Base-by-base conservation (phyloP, 2,329 filamentous ascomycete species). In the Scedosporium boydii region DNA sequence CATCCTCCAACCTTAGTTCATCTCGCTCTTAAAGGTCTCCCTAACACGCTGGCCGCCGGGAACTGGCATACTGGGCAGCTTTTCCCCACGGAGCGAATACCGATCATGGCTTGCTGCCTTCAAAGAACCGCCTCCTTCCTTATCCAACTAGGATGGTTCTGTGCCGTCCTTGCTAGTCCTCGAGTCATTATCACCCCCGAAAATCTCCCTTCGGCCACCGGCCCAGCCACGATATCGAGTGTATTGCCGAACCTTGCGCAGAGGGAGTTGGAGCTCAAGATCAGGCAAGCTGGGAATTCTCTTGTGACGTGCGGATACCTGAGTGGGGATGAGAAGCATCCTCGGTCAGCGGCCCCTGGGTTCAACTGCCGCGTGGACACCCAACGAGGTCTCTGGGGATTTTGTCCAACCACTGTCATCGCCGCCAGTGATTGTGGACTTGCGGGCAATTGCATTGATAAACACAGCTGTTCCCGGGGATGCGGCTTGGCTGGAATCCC, bases 371-470 rank as follows among this genome's bases (percentile, higher is more conserved):
- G 72, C 6, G 67, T 77, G 2, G 73, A 77, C 55, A 68, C 69
- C 0, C 44, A 62, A 4, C 68, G 73, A 18, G 71, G 68, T 0
- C 66, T 77, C 3, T 77, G 75, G 74, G 75, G 75, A 0, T 74
- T 77, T 67, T 78, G 75, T 58, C 72, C 74, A 1, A 73, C 70
- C 0, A 73, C 69, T 0, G 72, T 77, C 3, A 64, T 72, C 2
- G 58, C 66, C 0, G 75, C 74, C 2, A 69, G 67, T 0, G 74
- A 77, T 62, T 78, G 76, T 42, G 73, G 74, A 1, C 60, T 78
- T 12, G 74, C 72, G 0, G 75, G 70, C 1, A 69, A 66, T 10
- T 78, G 76, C 56, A 46, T 72, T 7, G 76, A 77, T 60, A 62
- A 58, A 1, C 61, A 68, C 27, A 41, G 63, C 1, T 78, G 76